A percentile compares a stretch with the other conserved stretches of the same genome.
These are phyloP conservation scores for Fusarium avenaceum DNA, from an alignment of 2,329 filamentous ascomycete species.

Conservation along the genomic window DNA sequence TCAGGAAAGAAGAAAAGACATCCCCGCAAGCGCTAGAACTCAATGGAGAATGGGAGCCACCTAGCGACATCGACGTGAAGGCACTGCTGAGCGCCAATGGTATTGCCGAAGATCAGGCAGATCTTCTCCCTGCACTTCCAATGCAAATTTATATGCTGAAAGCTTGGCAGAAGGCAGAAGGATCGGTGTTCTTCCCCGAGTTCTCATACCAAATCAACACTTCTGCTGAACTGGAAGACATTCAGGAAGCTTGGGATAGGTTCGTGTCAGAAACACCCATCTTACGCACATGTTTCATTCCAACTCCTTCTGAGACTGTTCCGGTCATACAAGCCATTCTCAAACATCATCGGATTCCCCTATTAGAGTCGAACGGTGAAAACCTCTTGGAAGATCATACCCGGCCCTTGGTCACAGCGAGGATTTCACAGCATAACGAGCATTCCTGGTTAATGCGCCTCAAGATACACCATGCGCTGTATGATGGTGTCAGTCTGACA, in stretches of 20 bases:
- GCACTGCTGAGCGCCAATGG: slow-evolving; percentile 57
- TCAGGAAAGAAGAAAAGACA: neutral
- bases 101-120: slow-evolving; percentile 62
- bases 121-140: slow-evolving; percentile 77
- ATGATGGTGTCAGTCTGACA: slow-evolving; percentile 85
- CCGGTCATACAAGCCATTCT: slow-evolving; percentile 76
- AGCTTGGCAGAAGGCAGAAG: slow-evolving; percentile 77
- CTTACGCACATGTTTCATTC: slow-evolving; percentile 76
- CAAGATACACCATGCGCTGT: slow-evolving; percentile 86
- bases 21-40: neutral
- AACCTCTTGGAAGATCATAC: neutral
- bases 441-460: slow-evolving; percentile 60
- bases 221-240: slow-evolving; percentile 51
- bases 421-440: slow-evolving; percentile 15
- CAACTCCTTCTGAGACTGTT: slow-evolving; percentile 59
- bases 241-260: slow-evolving; percentile 72
- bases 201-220: slow-evolving; percentile 73
- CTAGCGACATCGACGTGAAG: slow-evolving; percentile 56
- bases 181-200: slow-evolving; percentile 78
- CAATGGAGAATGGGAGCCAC: slow-evolving; percentile 47
- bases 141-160: slow-evolving; percentile 87
- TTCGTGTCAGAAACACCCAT: slow-evolving; percentile 71
- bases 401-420: slow-evolving; percentile 34
- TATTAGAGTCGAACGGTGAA: neutral
- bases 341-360: slow-evolving; percentile 31